Conservation (phyloP, 495 filamentous ascomycete genomes). For the Usnea hakonensis region DNA sequence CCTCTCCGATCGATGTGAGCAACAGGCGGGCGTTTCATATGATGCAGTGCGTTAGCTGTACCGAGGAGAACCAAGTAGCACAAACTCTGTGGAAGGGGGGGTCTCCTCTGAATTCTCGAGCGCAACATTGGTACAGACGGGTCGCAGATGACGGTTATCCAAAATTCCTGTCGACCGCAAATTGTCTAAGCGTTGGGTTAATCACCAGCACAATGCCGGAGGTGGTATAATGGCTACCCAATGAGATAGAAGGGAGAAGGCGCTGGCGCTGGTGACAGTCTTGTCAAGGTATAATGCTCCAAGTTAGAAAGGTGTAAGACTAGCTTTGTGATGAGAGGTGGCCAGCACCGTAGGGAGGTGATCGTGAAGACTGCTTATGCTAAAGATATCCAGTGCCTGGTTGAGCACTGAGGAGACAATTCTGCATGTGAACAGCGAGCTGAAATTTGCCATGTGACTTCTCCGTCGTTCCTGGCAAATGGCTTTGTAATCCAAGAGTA, state of each 20-base stretch:
- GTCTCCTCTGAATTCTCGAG: neutral
- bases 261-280: neutral
- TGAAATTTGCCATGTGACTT: neutral
- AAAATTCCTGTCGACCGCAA: neutral
- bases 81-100: neutral
- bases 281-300: neutral
- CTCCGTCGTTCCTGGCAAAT: neutral
- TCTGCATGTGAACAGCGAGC: neutral
- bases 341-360: neutral
- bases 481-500: neutral
- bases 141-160: neutral
- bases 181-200: neutral
- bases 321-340: neutral
- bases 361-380: neutral
- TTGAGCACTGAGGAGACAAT: neutral
- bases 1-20: conserved; percentile 18
- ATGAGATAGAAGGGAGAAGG: neutral
- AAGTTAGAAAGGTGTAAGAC: neutral
- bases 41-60: conserved; percentile 21
- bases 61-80: conserved; percentile 2
- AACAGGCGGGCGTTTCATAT: conserved; percentile 26
- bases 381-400: neutral
- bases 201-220: neutral
- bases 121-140: neutral
- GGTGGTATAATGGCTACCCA: neutral